These are phyloP conservation scores for Candida dendrica DNA, from an alignment of 805 yeast genomes.

Conservation along the genomic window DNA sequence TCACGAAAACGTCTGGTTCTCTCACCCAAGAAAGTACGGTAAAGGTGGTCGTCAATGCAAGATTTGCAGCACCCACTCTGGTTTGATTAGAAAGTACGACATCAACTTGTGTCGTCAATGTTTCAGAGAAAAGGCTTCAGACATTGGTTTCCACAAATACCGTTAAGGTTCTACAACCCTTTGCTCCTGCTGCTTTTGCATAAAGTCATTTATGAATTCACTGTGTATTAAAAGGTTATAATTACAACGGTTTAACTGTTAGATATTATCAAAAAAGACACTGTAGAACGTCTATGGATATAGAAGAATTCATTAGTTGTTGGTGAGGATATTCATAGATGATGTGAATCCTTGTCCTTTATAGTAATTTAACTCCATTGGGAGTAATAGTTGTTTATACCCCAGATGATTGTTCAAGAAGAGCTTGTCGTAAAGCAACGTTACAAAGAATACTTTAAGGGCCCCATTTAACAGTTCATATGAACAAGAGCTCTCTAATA, in stretches of 20 bases:
- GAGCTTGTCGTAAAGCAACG: no score
- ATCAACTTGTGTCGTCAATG: conserved; percentile 99
- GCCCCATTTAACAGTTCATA: no score
- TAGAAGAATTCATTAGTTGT: no score
- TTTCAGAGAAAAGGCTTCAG: conserved; percentile 99
- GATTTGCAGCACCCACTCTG: conserved; percentile 97
- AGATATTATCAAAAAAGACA: background rate
- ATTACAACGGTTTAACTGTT: background rate
- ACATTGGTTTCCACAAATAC: conserved; percentile 98
- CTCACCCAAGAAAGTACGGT: conserved; percentile 99
- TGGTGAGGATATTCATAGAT: no score
- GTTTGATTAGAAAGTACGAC: conserved; percentile 99
- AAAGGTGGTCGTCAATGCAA: conserved; percentile 99
- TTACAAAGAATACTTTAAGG: no score
- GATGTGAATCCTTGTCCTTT: no score
- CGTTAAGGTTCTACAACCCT: conserved; percentile 51
- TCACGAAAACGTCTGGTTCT: conserved; percentile 99
- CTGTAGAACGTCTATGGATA: background rate
- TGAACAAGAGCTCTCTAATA: no score
- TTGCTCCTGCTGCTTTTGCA: conserved; percentile 5
- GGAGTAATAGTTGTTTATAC: no score
- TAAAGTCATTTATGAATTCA: conserved; percentile 8
- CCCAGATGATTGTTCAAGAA: no score
- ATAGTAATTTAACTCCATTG: no score
- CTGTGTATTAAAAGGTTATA: conserved; percentile 14